These are phyloP conservation scores for Boletus semigastroideus DNA, from an alignment of 1,284 basidiomycete genomes.

Conservation along the genomic window DNA sequence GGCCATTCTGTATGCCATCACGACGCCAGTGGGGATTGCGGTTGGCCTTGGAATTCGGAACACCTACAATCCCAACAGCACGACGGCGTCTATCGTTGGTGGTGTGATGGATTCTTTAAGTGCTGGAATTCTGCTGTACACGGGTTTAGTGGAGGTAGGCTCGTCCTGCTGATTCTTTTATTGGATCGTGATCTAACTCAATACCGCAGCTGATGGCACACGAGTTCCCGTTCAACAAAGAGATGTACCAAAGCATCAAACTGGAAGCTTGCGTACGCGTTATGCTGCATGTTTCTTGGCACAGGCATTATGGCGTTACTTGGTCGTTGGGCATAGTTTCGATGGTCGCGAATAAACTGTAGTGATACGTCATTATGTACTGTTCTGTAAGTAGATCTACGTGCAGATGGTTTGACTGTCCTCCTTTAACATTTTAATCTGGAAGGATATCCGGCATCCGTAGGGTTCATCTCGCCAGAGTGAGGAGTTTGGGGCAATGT, in stretches of 20 bases:
- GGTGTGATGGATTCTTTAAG: constrained; percentile 86
- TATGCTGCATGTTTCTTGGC: constrained; percentile 75
- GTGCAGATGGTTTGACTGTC: neutral
- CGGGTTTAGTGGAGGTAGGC: constrained; percentile 82
- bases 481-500: too few species aligned
- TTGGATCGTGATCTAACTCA: neutral
- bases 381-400: neutral
- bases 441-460: too few species aligned
- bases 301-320: constrained; percentile 86
- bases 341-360: too few species aligned
- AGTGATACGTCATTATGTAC: neutral
- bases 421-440: too few species aligned
- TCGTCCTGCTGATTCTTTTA: neutral
- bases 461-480: too few species aligned
- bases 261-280: constrained; percentile 63
- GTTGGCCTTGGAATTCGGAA: constrained; percentile 80
- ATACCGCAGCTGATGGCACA: constrained; percentile 75
- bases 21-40: constrained; percentile 84
- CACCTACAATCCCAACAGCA: constrained; percentile 78
- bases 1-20: constrained; percentile 72
- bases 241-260: constrained; percentile 75
- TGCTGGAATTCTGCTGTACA: constrained; percentile 89
- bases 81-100: constrained; percentile 75
- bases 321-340: constrained; percentile 73
- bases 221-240: constrained; percentile 86